Evolutionary conservation across 2,329 filamentous ascomycete genomes (phyloP), one percentile per base, ranked within the genome.

Genomic region (Scortechinia acanthostroma): DNA sequence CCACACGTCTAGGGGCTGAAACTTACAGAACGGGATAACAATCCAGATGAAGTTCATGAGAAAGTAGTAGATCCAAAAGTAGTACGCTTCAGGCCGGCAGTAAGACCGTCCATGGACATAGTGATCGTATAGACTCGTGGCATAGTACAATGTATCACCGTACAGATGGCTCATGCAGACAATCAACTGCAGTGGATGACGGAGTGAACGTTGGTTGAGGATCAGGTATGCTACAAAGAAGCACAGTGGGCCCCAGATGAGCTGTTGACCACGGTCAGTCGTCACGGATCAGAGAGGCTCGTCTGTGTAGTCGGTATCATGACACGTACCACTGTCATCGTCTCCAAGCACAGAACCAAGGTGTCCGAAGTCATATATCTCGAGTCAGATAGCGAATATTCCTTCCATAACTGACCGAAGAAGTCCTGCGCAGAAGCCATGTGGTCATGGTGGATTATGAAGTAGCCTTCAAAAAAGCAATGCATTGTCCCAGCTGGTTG

Each of bases 321-420:
- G 6, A 6, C 10, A 63, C 80, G 56, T 65, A 91, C 86, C 35
- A 81, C 81, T 1, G 90, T 95, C 50, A 95, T 79, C 16, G 76
- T 80, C 70, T 95, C 90, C 62, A 95, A 83, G 60, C 86, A 91
- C n/a, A 95, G 69, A 53, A 93, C 89, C 55, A 95, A 90, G 1
- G 83, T 75, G 57, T 93, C 86, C 16, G 82, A 80, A 2, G 84
- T 90, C 53, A 95, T 69, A 58, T 95, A 95, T 37, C 90, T 76
- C 45, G 89, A 94, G 65, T 95, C 90, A 2, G 87, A 91, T 23
- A 91, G 73, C 2, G 87, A 76, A 60, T 95, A 95, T 63, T 95
- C 90, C 59, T 95, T 95, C 90, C 90, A 95, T 40, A 95, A 70
- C 67, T 95, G 88, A 2, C 84, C 88, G 46, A 91, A 84, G 4